These are phyloP conservation scores for Fusarium tanahbumbuense DNA, from an alignment of 2,329 filamentous ascomycete species.

Conservation along the genomic window DNA sequence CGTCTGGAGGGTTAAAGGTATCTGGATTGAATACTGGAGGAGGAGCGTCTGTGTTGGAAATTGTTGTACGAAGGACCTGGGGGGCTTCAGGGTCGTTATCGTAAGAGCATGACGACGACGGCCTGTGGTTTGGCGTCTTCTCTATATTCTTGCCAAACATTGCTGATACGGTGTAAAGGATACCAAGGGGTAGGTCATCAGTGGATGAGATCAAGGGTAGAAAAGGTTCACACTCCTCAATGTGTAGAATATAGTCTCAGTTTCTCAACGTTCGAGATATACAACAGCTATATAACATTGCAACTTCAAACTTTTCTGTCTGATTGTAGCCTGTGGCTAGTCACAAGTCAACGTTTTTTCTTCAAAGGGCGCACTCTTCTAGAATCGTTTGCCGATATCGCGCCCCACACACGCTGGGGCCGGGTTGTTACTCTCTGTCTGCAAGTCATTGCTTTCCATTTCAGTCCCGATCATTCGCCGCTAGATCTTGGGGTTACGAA, in stretches of 20 bases:
- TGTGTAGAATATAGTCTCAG: background rate
- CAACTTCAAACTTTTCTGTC: constrained; percentile 1
- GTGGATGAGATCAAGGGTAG: constrained; percentile 3
- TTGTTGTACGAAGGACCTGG: constrained; percentile 32
- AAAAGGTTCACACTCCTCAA: background rate
- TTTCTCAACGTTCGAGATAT: constrained; percentile 3
- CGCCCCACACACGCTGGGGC: constrained; percentile 30
- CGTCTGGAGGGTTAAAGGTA: constrained; percentile 54
- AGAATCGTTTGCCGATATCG: constrained; percentile 36
- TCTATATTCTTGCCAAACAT: constrained; percentile 41
- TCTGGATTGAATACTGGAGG: constrained; percentile 34
- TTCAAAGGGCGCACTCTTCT: constrained; percentile 19
- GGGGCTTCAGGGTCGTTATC: constrained; percentile 2
- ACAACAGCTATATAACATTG: background rate
- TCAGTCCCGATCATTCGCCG: constrained; percentile 18
- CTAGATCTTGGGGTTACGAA: background rate
- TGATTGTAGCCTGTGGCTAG: background rate
- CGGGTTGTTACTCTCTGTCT: constrained; percentile 9
- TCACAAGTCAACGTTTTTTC: constrained; percentile 19
- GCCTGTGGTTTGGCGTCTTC: constrained; percentile 22
- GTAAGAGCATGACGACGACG: constrained; percentile 10
- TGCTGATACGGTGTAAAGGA: constrained; percentile 14
- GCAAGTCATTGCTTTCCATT: constrained; percentile 14
- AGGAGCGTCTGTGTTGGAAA: constrained; percentile 45
- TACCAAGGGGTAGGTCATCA: constrained; percentile 17